Evolutionary conservation across 1,139 yeast species (phyloP), one percentile per base, ranked within the genome.

Genomic region (Suhomyces ambrosiae): DNA sequence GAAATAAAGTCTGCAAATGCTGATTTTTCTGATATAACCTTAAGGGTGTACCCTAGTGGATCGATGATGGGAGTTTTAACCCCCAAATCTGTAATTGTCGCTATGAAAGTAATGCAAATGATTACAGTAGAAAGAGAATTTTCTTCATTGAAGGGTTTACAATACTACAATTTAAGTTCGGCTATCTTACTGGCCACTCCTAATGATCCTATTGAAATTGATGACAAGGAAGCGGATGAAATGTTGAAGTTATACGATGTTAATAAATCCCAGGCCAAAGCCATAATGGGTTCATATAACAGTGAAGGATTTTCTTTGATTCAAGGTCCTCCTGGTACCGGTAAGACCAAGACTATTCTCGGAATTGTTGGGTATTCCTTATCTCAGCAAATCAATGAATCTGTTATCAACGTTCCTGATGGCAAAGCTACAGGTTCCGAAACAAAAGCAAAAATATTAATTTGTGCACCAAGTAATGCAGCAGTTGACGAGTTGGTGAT

Each of bases 241-340:
- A 69, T 79, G 41, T 47, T 72, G 50, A 52, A 54, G 6, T 59
- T 71, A 5, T 86, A 80, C 50, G 69, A 74, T 21, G 85, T 89
- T 23, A 94, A 94, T 60, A 74, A 74, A 25, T 90, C 97, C 0
- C 98, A 94, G 61, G 97, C 97, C 0, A 71, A 65, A 31, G 98
- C 98, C 0, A 86, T 92, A 41, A 70, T 82, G 22, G 87, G 90
- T 1, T 76, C 96, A 0, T 79, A 80, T 31, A 60, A 68, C 18
- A 71, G 77, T 7, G 69, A 68, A 3, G 99, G 98, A 0, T 88
- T 94, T 56, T 84, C 95, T 0, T 70, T 92, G 35, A 89, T 92
- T 58, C 98, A 92, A 64, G 99, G 98, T 42, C 97, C 97, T 1
- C 97, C 97, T 0, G 97, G 97, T 63, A 92, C 98, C 0, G 98